Base-by-base conservation (phyloP, 2,329 filamentous ascomycete species). In the Alternaria consortialis region DNA sequence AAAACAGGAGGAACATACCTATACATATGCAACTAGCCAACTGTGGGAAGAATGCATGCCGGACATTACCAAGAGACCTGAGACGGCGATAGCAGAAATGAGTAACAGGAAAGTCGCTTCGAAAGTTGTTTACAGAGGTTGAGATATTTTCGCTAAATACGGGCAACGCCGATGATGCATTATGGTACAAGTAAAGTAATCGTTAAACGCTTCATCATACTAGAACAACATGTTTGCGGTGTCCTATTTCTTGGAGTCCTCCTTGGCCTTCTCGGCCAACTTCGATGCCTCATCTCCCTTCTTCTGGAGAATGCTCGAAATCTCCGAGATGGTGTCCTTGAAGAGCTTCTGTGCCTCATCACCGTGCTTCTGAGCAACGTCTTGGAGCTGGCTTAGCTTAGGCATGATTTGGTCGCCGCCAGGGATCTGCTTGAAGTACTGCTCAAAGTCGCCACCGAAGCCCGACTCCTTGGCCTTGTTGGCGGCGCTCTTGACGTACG, bases 261-360 rank as follows among this genome's bases (percentile, higher is more conserved):
- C 66, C 66, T 75, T 75, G 0, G 75, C 74, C 67, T 76, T 75
- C 59, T 76, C 65, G 0, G 75, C 75, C 55, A 78, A 47, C 53
- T 73, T 62, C 12, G 70, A 54, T 25, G 74, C 75, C 65, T 77
- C 71, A 20, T 73, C 71, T 15, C 74, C 66, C 63, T 70, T 75
- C 72, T 75, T 77, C 67, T 74, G 75, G 46, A 78, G 59, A 9
- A 78, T 62, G 37, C 77, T 71, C 4, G 68, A 70, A 40, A 78
- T 76, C 68, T 78, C 75, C 3, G 64, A 66, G 7, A 79, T 67
- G 4, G 78, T 90, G 74, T 91, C 88, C 78, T 88, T 88, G 53
- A 91, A 76, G 37, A 93, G 81, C 77, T 88, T 85, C 81, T 92
- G 86, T 2, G 89, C 90, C 76, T 93, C 89, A 5, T 88, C 83